Evolutionary conservation across 2,329 filamentous ascomycete genomes (phyloP), one percentile per base, ranked within the genome.

Genomic region (Metarhizium brunneum): DNA sequence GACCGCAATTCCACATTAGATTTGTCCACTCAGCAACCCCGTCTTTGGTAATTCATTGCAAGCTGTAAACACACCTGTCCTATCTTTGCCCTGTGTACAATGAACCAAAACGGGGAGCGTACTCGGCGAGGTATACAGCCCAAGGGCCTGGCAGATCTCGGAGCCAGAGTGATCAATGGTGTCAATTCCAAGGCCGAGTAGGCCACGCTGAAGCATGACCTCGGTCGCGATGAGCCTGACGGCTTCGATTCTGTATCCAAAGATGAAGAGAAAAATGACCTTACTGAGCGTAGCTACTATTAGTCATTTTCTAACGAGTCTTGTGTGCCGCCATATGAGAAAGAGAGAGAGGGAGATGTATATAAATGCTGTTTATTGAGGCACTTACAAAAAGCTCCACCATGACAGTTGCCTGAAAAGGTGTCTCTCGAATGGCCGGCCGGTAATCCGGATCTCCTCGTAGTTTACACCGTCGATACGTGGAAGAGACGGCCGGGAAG

Each of bases 1-100:
- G 25, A 25, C 25, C 25, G 25, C 25, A 25, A 1, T 25, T 25
- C 25, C 25, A 25, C 25, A 25, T 25, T 25, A 25, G 25, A 25
- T 25, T 25, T 25, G 1, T 25, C 25, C 25, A 25, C 25, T 25
- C 25, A 25, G 25, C 25, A 25, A 25, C 25, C 25, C 25, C 25
- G 25, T 25, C 25, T 25, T 25, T 25, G 25, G 4, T 25, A 4
- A 25, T 25, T 25, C 25, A 25, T 25, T 25, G 25, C 25, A 25
- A 25, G 25, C 25, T 16, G 7, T 10, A 4, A 32, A 49, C 59
- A 53, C 57, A 69, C 69, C 69, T 55, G 72, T 73, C 2, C 91
- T 81, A 65, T 95, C 91, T 67, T 95, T 96, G 56, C 91, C 91
- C 64, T 95, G 90, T 0, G 90, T 94, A 69, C 91, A 96, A 69